Percentiles rank a stretch among this genome's conserved stretches.
Conservation (phyloP, 257 asterid species). For the Ocimum tenuiflorum region DNA sequence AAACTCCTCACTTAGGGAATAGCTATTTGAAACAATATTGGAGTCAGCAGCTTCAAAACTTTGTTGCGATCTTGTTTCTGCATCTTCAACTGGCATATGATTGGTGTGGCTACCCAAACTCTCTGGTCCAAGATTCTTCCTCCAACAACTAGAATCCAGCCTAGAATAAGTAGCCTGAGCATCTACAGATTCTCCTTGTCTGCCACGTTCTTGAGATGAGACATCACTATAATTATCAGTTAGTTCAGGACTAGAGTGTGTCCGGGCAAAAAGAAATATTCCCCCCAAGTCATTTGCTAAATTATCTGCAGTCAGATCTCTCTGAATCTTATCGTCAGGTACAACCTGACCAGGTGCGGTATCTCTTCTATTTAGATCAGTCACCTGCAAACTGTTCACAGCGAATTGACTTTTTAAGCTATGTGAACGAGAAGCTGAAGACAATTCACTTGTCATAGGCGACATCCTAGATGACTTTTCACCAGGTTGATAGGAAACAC, state of each 20-base stretch:
- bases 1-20: slow-evolving; percentile 45
- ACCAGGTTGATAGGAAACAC: slow-evolving; percentile 21
- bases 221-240: slow-evolving; percentile 40
- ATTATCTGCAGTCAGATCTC: slow-evolving; percentile 38
- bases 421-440: slow-evolving; percentile 36
- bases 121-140: slow-evolving; percentile 46
- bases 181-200: slow-evolving; percentile 44
- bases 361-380: slow-evolving; percentile 35
- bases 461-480: too few relatives aligned
- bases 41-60: slow-evolving; percentile 45
- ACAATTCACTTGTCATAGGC: slow-evolving; percentile 19
- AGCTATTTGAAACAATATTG: slow-evolving; percentile 38
- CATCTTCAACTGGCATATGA: slow-evolving; percentile 41
- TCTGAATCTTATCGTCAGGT: slow-evolving; percentile 37
- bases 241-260: slow-evolving; percentile 80
- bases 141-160: slow-evolving; percentile 38
- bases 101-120: slow-evolving; percentile 41
- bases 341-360: slow-evolving; percentile 27
- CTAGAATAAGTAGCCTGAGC: slow-evolving; percentile 30
- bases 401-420: slow-evolving; percentile 35
- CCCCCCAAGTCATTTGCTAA: slow-evolving; percentile 46
- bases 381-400: slow-evolving; percentile 29
- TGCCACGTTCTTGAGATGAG: slow-evolving; percentile 31
- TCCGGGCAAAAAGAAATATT: slow-evolving; percentile 59
- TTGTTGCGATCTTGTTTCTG: slow-evolving; percentile 35